phyloP scores from a whole-genome alignment of 73 alveolate genomes.

The Stentor roeselii region DNA sequence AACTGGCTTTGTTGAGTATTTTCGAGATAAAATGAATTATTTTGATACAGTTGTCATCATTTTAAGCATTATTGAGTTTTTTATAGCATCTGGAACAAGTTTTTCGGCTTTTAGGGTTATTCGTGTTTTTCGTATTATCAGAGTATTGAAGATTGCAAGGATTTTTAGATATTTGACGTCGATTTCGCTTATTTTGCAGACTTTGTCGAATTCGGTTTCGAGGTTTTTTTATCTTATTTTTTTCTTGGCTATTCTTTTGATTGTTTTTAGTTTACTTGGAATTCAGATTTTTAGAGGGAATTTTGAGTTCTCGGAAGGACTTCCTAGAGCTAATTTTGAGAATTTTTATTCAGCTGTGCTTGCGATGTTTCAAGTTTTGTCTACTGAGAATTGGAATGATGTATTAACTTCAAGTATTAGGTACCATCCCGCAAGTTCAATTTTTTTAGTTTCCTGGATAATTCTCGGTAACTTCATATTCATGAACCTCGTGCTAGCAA shows the following conservation, averaged over 20 bases:
- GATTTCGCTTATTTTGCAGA: slow-evolving; percentile 70
- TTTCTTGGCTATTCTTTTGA: slow-evolving; percentile 83
- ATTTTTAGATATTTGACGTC: slow-evolving; percentile 87
- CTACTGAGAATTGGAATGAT: slow-evolving; percentile 95
- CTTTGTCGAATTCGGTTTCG: slow-evolving; percentile 45
- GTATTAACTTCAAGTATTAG: slow-evolving; percentile 32
- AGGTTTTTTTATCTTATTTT: slow-evolving; percentile 52
- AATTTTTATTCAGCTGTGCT: slow-evolving; percentile 80
- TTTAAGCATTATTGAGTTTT: slow-evolving; percentile 80
- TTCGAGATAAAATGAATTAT: slow-evolving; percentile 62
- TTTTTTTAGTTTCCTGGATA: slow-evolving; percentile 88
- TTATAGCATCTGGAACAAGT: slow-evolving; percentile 36
- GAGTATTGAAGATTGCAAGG: slow-evolving; percentile 88
- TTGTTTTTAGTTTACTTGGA: slow-evolving; percentile 91
- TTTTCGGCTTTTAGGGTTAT: slow-evolving; percentile 71
- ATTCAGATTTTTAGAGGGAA: slow-evolving; percentile 94
- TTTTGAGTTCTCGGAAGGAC: slow-evolving; percentile 43
- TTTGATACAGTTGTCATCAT: slow-evolving; percentile 82
- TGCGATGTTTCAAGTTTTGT: slow-evolving; percentile 84
- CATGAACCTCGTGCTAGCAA: slow-evolving; percentile 88
- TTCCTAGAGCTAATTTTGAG: slow-evolving; percentile 77
- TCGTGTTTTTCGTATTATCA: slow-evolving; percentile 85
- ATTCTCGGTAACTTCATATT: slow-evolving; percentile 91
- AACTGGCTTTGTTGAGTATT: slow-evolving; percentile 56
- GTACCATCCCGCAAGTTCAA: slow-evolving; percentile 41